These are phyloP conservation scores for Cercis canadensis DNA, from an alignment of 306 rosid species.

Conservation along the genomic window DNA sequence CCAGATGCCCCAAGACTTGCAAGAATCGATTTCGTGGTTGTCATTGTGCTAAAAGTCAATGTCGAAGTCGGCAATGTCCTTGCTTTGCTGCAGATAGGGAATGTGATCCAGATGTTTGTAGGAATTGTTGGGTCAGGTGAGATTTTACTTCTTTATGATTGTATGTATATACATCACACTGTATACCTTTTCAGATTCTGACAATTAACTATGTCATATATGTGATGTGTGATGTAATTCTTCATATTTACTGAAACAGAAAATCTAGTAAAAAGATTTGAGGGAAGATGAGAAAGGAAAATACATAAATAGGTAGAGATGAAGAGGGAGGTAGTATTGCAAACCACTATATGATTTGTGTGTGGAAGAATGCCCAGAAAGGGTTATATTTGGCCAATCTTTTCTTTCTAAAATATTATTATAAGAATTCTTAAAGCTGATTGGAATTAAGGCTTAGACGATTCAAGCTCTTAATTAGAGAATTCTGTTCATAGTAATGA, in stretches of 20 bases:
- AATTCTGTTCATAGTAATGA: too few species aligned
- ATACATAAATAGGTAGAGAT: background rate
- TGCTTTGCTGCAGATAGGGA: constrained; percentile 99
- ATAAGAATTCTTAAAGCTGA: too few species aligned
- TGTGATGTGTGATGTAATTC: constrained; percentile 23
- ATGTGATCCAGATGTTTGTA: constrained; percentile 97
- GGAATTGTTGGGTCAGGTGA: constrained; percentile 99
- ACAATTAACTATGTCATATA: background rate
- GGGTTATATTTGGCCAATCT: background rate
- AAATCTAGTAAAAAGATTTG: constrained; percentile 4
- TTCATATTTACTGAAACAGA: background rate
- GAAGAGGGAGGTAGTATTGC: constrained; percentile 1
- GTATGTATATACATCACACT: constrained; percentile 1
- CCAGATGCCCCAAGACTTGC: constrained; percentile 91
- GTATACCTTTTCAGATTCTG: background rate
- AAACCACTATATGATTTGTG: constrained; percentile 1
- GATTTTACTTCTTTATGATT: constrained; percentile 24
- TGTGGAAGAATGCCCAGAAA: constrained; percentile 2
- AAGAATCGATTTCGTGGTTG: constrained; percentile 96
- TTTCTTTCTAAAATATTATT: background rate
- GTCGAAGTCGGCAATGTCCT: constrained; percentile 96
- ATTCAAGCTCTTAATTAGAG: too few species aligned
- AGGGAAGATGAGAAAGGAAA: constrained; percentile 1
- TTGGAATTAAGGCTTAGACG: too few species aligned
- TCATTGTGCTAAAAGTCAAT: constrained; percentile 99